phyloP scores from a whole-genome alignment of 108 stramenopile genomes.

The Discostella pseudostelligera region DNA sequence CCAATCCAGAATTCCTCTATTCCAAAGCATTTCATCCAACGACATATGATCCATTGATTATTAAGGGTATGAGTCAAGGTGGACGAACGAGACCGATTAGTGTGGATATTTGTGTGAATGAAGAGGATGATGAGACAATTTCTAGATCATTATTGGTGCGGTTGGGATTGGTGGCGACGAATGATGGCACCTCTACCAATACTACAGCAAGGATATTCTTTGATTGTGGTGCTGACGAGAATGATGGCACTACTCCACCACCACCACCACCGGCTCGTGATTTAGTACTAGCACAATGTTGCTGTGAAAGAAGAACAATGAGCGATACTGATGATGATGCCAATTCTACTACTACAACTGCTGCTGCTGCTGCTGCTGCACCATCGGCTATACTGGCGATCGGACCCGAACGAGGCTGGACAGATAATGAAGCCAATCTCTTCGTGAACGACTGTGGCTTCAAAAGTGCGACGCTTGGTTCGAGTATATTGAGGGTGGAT shows the following conservation, averaged over 20 bases:
- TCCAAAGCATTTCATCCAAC: slow-evolving; percentile 20
- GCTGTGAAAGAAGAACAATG: background rate
- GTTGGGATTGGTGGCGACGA: slow-evolving; percentile 19
- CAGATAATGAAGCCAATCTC: slow-evolving; percentile 38
- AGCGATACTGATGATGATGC: background rate
- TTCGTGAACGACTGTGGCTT: slow-evolving; percentile 46
- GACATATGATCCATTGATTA: slow-evolving; percentile 32
- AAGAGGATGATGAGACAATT: slow-evolving; percentile 16
- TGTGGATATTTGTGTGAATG: slow-evolving; percentile 32
- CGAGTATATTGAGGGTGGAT: slow-evolving; percentile 49
- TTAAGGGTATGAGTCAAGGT: slow-evolving; percentile 56
- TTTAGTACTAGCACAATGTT: slow-evolving; percentile 30
- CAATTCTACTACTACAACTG: background rate
- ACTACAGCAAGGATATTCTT: slow-evolving; percentile 39
- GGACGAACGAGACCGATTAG: slow-evolving; percentile 36
- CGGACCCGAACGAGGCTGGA: slow-evolving; percentile 57
- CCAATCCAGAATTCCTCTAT: slow-evolving; percentile 30
- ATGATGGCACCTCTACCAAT: background rate
- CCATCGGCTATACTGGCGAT: slow-evolving; percentile 39
- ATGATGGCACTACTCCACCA: background rate
- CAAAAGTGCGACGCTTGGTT: slow-evolving; percentile 40
- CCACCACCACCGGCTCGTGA: slow-evolving; percentile 33
- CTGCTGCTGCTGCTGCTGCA: slow-evolving; percentile 1
- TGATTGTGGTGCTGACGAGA: slow-evolving; percentile 58
- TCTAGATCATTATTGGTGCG: slow-evolving; percentile 21